Evolutionary conservation across 148 eudicot species (phyloP).

Genomic region (Fallopia convolvulus): DNA sequence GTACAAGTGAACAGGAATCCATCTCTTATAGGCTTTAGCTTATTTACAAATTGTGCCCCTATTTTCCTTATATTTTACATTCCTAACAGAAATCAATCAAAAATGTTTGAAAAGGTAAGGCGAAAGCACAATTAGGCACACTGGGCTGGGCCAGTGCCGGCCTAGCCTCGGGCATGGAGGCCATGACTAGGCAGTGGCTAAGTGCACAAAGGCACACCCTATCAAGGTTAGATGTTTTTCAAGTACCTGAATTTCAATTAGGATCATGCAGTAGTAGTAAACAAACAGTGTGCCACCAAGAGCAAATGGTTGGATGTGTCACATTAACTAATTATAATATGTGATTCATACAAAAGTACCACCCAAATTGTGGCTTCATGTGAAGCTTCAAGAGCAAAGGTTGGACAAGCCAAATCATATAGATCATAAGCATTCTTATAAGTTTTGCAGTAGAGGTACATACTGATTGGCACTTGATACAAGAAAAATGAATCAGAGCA

Average conservation of each 20-base stretch:
- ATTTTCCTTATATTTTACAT: too few relatives aligned
- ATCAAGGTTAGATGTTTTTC: background rate
- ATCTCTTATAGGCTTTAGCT: too few relatives aligned
- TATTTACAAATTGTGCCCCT: too few relatives aligned
- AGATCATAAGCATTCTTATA: background rate
- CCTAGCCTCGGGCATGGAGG: too few relatives aligned
- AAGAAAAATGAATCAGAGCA: background rate
- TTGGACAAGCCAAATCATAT: background rate
- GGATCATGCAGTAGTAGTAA: conserved; percentile 14
- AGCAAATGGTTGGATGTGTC: background rate
- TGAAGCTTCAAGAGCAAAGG: background rate
- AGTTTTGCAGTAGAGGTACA: background rate
- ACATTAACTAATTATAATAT: background rate
- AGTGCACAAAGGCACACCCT: background rate
- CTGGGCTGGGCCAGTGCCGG: too few relatives aligned
- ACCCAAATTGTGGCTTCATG: background rate
- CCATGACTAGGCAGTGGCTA: background rate
- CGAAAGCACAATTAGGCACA: too few relatives aligned
- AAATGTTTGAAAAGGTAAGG: too few relatives aligned
- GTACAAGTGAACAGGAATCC: too few relatives aligned
- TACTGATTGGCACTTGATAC: background rate
- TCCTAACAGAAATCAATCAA: conserved; percentile 7
- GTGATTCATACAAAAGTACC: background rate
- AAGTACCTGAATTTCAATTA: conserved; percentile 15
- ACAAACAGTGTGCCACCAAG: conserved; percentile 17